Evolutionary conservation across 2,329 filamentous ascomycete genomes (phyloP).

Genomic region (Stylonectria norvegica): DNA sequence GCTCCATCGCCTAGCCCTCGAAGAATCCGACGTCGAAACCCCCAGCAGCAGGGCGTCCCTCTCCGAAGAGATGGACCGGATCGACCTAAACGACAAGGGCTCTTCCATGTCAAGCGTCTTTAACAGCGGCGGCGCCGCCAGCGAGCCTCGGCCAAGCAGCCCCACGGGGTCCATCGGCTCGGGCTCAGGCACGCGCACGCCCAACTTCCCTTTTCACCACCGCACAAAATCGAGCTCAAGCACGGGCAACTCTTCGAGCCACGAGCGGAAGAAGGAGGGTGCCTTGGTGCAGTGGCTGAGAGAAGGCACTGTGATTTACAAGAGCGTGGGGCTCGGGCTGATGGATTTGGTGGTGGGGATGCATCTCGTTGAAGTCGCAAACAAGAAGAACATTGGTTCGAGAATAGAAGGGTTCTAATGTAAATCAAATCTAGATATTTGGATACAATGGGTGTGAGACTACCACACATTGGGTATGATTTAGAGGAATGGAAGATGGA

Average conservation of each 20-base stretch:
- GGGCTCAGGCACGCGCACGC: slow-evolving; percentile 32
- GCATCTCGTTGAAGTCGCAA: slow-evolving; percentile 55
- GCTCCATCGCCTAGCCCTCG: slow-evolving; percentile 47
- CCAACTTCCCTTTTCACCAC: slow-evolving; percentile 32
- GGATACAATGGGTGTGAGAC: too few species aligned
- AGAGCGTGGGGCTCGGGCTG: slow-evolving; percentile 62
- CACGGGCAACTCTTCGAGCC: slow-evolving; percentile 26
- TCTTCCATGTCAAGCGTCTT: slow-evolving; percentile 43
- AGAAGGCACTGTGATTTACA: slow-evolving; percentile 64
- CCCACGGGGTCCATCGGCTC: slow-evolving; percentile 32
- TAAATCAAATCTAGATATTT: not conserved
- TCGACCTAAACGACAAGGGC: slow-evolving; percentile 33
- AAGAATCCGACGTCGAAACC: slow-evolving; percentile 37
- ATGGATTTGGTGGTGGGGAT: slow-evolving; percentile 64
- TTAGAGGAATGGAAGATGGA: too few species aligned
- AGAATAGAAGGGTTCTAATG: slow-evolving; percentile 51
- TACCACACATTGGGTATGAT: too few species aligned
- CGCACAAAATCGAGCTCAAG: slow-evolving; percentile 29
- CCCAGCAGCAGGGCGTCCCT: slow-evolving; percentile 28
- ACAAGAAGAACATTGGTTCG: slow-evolving; percentile 52
- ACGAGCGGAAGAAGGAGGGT: slow-evolving; percentile 46
- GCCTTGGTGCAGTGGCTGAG: slow-evolving; percentile 54
- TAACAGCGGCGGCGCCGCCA: slow-evolving; percentile 19
- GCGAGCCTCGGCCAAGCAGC: slow-evolving; percentile 28
- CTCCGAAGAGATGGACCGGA: slow-evolving; percentile 32